These are phyloP conservation scores for Marsdenia floribunda DNA, from an alignment of 257 asterid species.

Conservation along the genomic window DNA sequence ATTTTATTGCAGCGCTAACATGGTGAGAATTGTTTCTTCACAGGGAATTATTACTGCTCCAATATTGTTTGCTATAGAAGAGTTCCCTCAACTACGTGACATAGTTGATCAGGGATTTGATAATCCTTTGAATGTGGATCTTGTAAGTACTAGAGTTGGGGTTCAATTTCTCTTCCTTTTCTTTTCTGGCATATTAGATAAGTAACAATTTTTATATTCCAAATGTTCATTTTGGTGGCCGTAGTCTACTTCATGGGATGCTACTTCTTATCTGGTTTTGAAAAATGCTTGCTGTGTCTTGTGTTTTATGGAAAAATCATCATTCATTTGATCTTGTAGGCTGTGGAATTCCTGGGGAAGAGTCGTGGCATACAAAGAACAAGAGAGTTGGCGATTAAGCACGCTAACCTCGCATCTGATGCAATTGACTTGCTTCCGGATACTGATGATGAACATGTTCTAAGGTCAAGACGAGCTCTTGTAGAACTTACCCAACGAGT, in stretches of 20 bases:
- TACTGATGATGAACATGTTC: slow-evolving; percentile 64
- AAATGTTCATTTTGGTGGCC: neutral
- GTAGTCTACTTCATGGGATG: neutral
- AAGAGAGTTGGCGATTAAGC: slow-evolving; percentile 75
- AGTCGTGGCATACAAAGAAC: slow-evolving; percentile 83
- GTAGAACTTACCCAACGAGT: slow-evolving; percentile 75
- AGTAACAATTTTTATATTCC: neutral
- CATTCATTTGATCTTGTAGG: slow-evolving; percentile 39
- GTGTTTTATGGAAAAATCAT: slow-evolving; percentile 2
- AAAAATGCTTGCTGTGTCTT: neutral
- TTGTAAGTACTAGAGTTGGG: slow-evolving; percentile 40
- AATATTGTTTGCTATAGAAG: slow-evolving; percentile 86
- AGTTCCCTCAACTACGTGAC: slow-evolving; percentile 67
- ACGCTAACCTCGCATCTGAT: slow-evolving; percentile 76
- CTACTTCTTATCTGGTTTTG: neutral
- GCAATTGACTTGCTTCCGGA: slow-evolving; percentile 70
- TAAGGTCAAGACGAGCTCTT: slow-evolving; percentile 79
- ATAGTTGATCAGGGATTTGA: slow-evolving; percentile 74
- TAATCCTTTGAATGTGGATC: slow-evolving; percentile 61
- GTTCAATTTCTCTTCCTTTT: neutral
- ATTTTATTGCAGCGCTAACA: neutral
- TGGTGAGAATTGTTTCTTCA: slow-evolving; percentile 4
- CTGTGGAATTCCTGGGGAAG: slow-evolving; percentile 68
- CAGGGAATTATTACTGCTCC: slow-evolving; percentile 96
- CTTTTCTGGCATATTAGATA: neutral